Evolutionary conservation across 1,284 basidiomycete species (phyloP).

Genomic region (Ganoderma meredithae): DNA sequence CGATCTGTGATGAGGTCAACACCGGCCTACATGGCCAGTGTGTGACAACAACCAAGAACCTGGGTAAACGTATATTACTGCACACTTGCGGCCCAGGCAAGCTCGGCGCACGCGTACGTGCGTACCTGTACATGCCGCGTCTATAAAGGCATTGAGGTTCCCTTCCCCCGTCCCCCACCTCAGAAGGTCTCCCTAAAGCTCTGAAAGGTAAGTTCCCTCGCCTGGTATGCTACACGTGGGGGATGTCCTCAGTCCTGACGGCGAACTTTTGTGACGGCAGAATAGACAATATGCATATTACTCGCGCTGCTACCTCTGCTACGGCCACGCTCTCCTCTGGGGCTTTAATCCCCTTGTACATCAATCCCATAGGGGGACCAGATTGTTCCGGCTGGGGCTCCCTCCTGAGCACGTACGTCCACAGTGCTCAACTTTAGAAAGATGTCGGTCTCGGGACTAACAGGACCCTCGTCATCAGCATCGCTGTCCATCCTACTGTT

Average conservation of each 20-base stretch:
- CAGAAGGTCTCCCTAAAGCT: not conserved
- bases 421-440: not conserved
- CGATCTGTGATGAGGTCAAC: constrained; percentile 6
- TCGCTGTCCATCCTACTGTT: constrained; percentile 39
- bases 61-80: not conserved
- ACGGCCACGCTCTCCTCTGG: constrained; percentile 29
- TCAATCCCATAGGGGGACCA: constrained; percentile 25
- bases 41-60: too few species aligned
- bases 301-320: constrained; percentile 9
- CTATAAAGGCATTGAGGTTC: not conserved
- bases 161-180: too few species aligned
- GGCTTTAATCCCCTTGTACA: constrained; percentile 34
- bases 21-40: too few species aligned
- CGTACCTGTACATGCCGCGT: not conserved
- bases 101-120: not conserved
- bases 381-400: constrained; percentile 30
- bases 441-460: not conserved
- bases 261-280: not conserved
- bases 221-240: not conserved
- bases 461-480: constrained; percentile 31
- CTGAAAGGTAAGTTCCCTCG: not conserved
- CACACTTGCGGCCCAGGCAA: not conserved
- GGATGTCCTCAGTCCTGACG: not conserved
- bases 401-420: constrained; percentile 26
- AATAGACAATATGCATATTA: not conserved